Conservation (phyloP, 1,284 basidiomycete species). For the Clitocybe nebularis region DNA sequence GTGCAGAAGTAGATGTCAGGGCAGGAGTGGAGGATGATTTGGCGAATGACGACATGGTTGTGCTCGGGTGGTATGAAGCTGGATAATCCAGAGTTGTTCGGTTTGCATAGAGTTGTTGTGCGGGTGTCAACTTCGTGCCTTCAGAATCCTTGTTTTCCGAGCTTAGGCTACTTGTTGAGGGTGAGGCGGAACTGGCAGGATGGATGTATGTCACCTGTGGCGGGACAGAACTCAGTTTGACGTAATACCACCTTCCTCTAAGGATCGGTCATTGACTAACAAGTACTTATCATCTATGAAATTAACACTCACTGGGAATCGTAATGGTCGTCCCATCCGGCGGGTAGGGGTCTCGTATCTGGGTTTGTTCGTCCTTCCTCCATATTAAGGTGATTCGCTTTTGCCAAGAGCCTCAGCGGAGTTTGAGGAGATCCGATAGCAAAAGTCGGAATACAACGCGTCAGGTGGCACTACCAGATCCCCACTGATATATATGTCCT, state of each 20-base stretch:
- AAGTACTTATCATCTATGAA: background rate
- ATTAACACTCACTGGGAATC: slow-evolving; percentile 27
- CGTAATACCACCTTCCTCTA: slow-evolving; percentile 21
- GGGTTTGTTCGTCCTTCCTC: slow-evolving; percentile 19
- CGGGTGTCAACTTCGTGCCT: slow-evolving; percentile 17
- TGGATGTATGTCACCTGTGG: slow-evolving; percentile 28
- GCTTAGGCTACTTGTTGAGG: slow-evolving; percentile 5
- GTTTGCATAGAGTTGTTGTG: slow-evolving; percentile 30
- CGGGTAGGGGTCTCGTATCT: slow-evolving; percentile 27
- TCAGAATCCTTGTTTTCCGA: slow-evolving; percentile 1
- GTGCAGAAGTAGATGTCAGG: background rate
- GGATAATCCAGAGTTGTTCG: slow-evolving; percentile 9
- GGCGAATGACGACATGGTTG: slow-evolving; percentile 10
- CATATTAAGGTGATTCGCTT: background rate
- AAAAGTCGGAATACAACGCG: background rate
- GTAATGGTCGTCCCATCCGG: slow-evolving; percentile 32
- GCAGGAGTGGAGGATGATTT: background rate
- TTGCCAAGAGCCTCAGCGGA: background rate
- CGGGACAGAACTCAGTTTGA: slow-evolving; percentile 24
- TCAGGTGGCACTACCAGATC: no score
- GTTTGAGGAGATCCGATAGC: background rate
- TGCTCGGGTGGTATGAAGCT: slow-evolving; percentile 9
- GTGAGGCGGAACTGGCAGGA: slow-evolving; percentile 20
- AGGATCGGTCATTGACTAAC: background rate
- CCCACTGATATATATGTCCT: no score